phyloP scores from a whole-genome alignment of 108 stramenopile genomes.

The Aurantiochytrium sp. region DNA sequence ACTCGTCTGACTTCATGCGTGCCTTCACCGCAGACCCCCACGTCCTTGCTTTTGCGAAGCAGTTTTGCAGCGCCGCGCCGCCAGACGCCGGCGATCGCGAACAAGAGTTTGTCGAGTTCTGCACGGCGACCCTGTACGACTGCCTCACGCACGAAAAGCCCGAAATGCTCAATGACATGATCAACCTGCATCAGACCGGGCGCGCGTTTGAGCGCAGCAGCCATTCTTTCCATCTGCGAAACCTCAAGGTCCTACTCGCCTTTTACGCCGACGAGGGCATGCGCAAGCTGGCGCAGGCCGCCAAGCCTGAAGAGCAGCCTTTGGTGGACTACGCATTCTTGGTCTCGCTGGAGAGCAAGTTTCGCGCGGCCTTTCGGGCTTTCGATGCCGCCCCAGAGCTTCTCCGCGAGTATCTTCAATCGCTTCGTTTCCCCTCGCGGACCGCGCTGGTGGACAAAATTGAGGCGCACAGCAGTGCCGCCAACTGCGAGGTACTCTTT shows the following conservation, averaged over 20 bases:
- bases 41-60: constrained; percentile 26
- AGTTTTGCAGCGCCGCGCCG: not conserved
- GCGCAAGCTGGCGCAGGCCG: not conserved
- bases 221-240: constrained; percentile 23
- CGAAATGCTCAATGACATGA: constrained; percentile 30
- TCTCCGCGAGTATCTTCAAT: not conserved
- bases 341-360: not conserved
- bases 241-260: not conserved
- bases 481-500: not conserved
- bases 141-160: constrained; percentile 28
- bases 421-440: not conserved
- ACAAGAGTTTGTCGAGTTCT: constrained; percentile 3
- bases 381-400: not conserved
- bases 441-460: not conserved
- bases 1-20: constrained; percentile 11
- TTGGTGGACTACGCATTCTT: constrained; percentile 13
- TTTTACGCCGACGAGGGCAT: not conserved
- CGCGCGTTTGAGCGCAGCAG: not conserved
- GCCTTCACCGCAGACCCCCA: constrained; percentile 24
- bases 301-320: not conserved
- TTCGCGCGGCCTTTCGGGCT: not conserved
- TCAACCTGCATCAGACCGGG: not conserved
- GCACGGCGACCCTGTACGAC: constrained; percentile 7
- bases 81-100: not conserved
- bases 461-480: not conserved